A percentile compares a stretch with the other conserved stretches of the same genome.
Conservation (phyloP, 2,329 filamentous ascomycete species). For the Alternaria tenuissima region DNA sequence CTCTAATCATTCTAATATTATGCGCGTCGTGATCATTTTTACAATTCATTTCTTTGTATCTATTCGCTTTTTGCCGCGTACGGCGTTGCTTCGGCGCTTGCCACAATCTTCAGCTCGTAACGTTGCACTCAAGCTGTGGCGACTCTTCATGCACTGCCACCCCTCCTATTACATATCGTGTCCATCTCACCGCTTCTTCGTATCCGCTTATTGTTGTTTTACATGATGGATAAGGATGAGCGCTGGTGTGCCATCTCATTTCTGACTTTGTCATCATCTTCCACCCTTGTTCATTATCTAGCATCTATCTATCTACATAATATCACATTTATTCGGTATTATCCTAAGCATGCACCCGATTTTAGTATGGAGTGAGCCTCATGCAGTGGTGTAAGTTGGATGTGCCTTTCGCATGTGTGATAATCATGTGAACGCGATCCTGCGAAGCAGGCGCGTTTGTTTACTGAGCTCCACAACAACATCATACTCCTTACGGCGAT, state of each 20-base stretch:
- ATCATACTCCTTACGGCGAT: background rate
- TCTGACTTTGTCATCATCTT: background rate
- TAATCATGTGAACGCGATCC: background rate
- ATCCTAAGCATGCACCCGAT: too few species aligned
- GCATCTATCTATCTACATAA: background rate
- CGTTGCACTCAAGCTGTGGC: background rate
- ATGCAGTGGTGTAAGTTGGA: background rate
- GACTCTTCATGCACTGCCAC: background rate
- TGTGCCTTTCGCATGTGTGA: background rate
- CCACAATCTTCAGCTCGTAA: constrained; percentile 1
- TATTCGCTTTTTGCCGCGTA: constrained; percentile 9
- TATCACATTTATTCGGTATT: background rate
- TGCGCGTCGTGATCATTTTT: background rate
- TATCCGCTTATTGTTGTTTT: constrained; percentile 14
- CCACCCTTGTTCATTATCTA: background rate
- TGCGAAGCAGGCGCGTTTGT: background rate
- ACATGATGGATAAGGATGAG: constrained; percentile 18
- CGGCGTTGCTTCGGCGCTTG: background rate
- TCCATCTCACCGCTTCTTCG: background rate
- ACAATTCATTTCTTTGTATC: constrained; percentile 7
- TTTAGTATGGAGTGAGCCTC: background rate
- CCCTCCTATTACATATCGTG: background rate
- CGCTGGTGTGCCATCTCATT: background rate
- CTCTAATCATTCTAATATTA: background rate
- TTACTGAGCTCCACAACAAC: background rate